Conservation (phyloP, 441 rosid genomes). For the Cnidoscolus chayamansa region DNA sequence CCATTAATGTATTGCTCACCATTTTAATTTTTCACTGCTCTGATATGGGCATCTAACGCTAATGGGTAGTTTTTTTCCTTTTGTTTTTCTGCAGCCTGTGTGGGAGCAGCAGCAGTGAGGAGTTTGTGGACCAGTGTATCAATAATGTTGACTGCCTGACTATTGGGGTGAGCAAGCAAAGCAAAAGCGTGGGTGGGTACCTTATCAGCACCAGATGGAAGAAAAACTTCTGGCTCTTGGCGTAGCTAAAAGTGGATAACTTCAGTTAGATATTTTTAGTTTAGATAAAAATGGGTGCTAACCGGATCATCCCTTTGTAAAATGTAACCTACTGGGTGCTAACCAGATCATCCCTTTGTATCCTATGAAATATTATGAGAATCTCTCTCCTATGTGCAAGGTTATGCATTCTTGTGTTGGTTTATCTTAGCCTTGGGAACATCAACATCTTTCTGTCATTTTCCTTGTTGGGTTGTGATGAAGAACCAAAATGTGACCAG, state of each 20-base stretch:
- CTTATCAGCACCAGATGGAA: constrained; percentile 85
- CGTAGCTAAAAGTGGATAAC: constrained; percentile 29
- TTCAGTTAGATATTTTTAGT: background rate
- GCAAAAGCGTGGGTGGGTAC: constrained; percentile 73
- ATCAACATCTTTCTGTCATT: background rate
- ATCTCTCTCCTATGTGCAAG: background rate
- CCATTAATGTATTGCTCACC: background rate
- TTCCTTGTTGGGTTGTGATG: background rate
- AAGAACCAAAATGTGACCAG: background rate
- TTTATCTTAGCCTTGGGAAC: background rate
- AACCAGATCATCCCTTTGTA: constrained; percentile 12
- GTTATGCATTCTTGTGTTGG: background rate
- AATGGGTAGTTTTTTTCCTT: background rate
- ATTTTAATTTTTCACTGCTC: constrained; percentile 20
- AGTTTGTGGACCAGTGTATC: constrained; percentile 75
- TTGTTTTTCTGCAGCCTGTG: constrained; percentile 45
- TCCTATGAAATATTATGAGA: background rate
- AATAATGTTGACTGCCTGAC: constrained; percentile 69
- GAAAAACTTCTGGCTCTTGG: constrained; percentile 95
- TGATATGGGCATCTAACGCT: background rate
- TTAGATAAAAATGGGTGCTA: constrained; percentile 1
- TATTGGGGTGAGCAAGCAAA: constrained; percentile 86
- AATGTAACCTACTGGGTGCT: constrained; percentile 9
- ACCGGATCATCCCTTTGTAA: constrained; percentile 5
- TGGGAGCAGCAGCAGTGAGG: constrained; percentile 61